phyloP scores from a whole-genome alignment of 2,329 filamentous ascomycete genomes.

The Xylariales sp. region DNA sequence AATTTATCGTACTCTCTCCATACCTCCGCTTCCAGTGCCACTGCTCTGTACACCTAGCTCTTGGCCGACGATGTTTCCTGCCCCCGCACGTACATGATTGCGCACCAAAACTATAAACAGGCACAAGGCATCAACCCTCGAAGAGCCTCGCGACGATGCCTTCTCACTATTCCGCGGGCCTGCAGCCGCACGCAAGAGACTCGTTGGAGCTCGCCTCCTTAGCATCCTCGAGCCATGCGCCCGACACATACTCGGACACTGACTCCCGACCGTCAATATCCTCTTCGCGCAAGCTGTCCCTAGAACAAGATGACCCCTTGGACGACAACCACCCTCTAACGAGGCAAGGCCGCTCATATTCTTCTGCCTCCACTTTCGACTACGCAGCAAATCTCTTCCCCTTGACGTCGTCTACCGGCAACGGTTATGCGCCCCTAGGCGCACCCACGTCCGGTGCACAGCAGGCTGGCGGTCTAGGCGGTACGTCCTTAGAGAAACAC shows the following conservation, averaged over 20 bases:
- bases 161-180: slow-evolving; percentile 36
- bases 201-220: slow-evolving; percentile 95
- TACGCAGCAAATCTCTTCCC: slow-evolving; percentile 93
- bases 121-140: no score
- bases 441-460: slow-evolving; percentile 58
- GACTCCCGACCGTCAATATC: slow-evolving; percentile 81
- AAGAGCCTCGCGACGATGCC: slow-evolving; percentile 26
- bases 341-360: slow-evolving; percentile 67
- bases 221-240: slow-evolving; percentile 72
- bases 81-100: no score
- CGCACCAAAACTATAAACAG: no score
- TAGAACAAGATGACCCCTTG: slow-evolving; percentile 81
- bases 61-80: no score
- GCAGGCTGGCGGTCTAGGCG: slow-evolving; percentile 53
- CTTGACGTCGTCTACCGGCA: slow-evolving; percentile 72
- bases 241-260: slow-evolving; percentile 58
- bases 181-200: slow-evolving; percentile 62
- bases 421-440: slow-evolving; percentile 78
- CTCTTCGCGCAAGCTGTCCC: slow-evolving; percentile 86
- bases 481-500: slow-evolving; percentile 84
- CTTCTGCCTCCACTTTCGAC: slow-evolving; percentile 89
- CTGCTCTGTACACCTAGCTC: no score
- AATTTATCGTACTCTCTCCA: no score
- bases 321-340: slow-evolving; percentile 54
- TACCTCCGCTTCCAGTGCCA: no score